Conservation (phyloP, 768 basidiomycete genomes). For the Termitomyces sp. region DNA sequence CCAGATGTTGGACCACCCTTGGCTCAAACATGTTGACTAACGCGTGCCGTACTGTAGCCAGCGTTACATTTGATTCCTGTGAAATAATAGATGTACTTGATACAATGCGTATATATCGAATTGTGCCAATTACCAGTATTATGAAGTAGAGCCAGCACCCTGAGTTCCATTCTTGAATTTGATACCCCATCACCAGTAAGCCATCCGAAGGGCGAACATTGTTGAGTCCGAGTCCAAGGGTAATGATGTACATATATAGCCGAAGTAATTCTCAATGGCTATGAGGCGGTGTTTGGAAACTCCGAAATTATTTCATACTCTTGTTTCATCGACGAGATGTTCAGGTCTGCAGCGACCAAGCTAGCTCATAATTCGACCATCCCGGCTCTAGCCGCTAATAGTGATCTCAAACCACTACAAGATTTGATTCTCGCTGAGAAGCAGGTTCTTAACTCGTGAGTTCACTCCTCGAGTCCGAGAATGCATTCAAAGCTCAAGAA, state of each 20-base stretch:
- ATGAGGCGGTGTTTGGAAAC: neutral
- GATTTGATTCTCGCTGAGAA: constrained; percentile 92
- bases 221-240: no score
- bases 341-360: constrained; percentile 73
- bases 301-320: neutral
- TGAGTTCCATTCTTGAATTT: no score
- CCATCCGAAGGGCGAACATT: no score
- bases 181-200: no score
- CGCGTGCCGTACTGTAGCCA: no score
- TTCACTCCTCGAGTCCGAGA: constrained; percentile 16
- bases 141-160: no score
- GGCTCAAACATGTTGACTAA: neutral
- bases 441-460: constrained; percentile 69
- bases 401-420: constrained; percentile 78
- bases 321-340: constrained; percentile 51
- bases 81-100: no score
- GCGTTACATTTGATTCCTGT: no score
- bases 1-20: neutral
- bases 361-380: constrained; percentile 88
- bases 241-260: no score
- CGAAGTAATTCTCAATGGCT: no score
- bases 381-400: constrained; percentile 64
- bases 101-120: no score
- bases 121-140: no score
- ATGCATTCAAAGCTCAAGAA: neutral